A percentile compares a stretch with the other conserved stretches of the same genome.
Conservation (phyloP, 371 early-diverging fungal genomes). For the Syncephalis fuscata region DNA sequence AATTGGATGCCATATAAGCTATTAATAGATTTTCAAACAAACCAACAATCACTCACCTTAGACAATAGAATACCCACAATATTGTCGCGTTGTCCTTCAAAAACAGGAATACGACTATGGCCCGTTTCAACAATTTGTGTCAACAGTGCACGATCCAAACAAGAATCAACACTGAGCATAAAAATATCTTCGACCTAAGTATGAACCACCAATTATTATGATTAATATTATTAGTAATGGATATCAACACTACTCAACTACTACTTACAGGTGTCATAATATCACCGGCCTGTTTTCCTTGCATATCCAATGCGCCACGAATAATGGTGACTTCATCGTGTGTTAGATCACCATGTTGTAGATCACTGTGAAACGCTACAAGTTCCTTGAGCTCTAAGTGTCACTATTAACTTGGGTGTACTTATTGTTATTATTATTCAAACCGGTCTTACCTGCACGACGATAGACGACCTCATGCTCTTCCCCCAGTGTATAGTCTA, state of each 20-base stretch:
- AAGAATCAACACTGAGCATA: conserved; percentile 49
- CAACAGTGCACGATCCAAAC: conserved; percentile 44
- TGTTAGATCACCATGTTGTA: conserved; percentile 61
- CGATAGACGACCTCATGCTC: conserved; percentile 65
- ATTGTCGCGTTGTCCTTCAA: conserved; percentile 35
- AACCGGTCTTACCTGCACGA: conserved; percentile 17
- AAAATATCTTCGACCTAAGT: conserved; percentile 26
- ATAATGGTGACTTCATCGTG: conserved; percentile 87
- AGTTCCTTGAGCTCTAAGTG: conserved; percentile 66
- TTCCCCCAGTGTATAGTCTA: conserved; percentile 65
- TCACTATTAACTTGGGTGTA: background rate
- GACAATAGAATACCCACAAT: conserved; percentile 78
- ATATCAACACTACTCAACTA: too few relatives aligned
- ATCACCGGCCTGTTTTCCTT: conserved; percentile 61
- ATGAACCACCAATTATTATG: background rate
- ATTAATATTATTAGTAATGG: background rate
- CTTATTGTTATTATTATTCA: background rate
- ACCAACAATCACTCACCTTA: conserved; percentile 21
- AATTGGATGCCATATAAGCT: background rate
- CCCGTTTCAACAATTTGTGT: conserved; percentile 64
- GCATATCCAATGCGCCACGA: conserved; percentile 75
- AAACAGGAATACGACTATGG: conserved; percentile 84
- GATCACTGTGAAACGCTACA: conserved; percentile 60
- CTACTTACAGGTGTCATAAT: conserved; percentile 71
- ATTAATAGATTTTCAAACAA: background rate